Evolutionary conservation across 768 basidiomycete species (phyloP).

Genomic region (Xerocomellus amylosporus): DNA sequence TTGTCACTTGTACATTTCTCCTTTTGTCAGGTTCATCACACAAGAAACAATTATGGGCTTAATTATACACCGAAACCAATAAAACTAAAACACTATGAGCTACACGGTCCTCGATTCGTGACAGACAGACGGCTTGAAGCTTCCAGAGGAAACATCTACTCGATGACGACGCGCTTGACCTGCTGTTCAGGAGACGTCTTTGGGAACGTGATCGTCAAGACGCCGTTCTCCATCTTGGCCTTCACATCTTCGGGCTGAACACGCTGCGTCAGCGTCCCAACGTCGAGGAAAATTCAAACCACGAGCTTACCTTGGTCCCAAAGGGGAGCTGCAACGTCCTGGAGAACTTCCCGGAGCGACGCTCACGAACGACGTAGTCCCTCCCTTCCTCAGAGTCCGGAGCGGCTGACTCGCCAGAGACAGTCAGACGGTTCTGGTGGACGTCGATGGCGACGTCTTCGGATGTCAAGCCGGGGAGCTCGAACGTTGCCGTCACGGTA

Average conservation of each 20-base stretch:
- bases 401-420: constrained; percentile 43
- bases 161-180: neutral
- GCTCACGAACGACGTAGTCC: constrained; percentile 44
- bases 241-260: constrained; percentile 44
- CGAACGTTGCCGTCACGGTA: constrained; percentile 50
- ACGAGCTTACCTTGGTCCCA: constrained; percentile 43
- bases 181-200: constrained; percentile 38
- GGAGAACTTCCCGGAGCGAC: constrained; percentile 47
- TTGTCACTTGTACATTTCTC: no score
- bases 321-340: constrained; percentile 16
- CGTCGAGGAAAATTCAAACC: neutral
- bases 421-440: constrained; percentile 43
- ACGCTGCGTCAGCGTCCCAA: neutral
- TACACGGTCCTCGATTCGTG: no score
- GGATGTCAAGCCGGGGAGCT: constrained; percentile 53
- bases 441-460: constrained; percentile 48
- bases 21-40: no score
- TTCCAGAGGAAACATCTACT: neutral
- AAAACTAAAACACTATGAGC: no score
- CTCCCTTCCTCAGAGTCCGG: constrained; percentile 34
- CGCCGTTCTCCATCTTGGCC: constrained; percentile 46
- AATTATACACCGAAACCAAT: no score
- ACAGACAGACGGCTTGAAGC: no score
- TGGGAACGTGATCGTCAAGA: constrained; percentile 49
- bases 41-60: no score